These are phyloP conservation scores for Claviceps fusiformis DNA, from an alignment of 2,329 filamentous ascomycete genomes.

Conservation along the genomic window DNA sequence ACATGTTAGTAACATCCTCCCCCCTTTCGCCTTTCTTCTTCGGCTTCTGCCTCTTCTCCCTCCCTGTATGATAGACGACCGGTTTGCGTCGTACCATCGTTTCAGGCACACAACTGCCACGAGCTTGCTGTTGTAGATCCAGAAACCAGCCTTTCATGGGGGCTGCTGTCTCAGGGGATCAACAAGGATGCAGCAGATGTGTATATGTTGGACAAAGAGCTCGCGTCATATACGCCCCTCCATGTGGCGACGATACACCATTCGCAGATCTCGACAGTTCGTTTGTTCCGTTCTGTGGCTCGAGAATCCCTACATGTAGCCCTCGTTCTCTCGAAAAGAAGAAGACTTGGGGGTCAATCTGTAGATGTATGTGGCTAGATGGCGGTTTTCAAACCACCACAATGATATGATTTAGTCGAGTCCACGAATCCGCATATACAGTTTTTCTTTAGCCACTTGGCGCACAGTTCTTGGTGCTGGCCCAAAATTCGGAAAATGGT, in stretches of 20 bases:
- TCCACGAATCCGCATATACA: neutral
- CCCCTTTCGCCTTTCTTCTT: too few relatives aligned
- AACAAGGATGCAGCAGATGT: neutral
- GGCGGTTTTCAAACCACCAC: neutral
- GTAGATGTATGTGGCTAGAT: neutral
- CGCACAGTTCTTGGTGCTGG: neutral
- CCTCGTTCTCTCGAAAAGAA: too few relatives aligned
- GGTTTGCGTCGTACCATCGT: neutral
- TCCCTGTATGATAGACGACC: neutral
- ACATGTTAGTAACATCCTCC: neutral
- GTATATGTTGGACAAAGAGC: neutral
- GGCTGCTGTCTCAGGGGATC: neutral
- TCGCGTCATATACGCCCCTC: neutral
- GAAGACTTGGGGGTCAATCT: neutral
- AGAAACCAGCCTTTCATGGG: neutral
- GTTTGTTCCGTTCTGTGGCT: neutral
- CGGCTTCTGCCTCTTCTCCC: neutral
- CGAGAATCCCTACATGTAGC: neutral
- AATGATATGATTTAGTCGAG: neutral
- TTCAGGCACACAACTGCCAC: neutral
- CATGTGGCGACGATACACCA: neutral
- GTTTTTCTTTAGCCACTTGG: neutral
- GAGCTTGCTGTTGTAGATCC: neutral
- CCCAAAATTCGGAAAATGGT: neutral
- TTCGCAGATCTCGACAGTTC: neutral